Conservation (phyloP, 345 rosid species). For the Salix udensis region DNA sequence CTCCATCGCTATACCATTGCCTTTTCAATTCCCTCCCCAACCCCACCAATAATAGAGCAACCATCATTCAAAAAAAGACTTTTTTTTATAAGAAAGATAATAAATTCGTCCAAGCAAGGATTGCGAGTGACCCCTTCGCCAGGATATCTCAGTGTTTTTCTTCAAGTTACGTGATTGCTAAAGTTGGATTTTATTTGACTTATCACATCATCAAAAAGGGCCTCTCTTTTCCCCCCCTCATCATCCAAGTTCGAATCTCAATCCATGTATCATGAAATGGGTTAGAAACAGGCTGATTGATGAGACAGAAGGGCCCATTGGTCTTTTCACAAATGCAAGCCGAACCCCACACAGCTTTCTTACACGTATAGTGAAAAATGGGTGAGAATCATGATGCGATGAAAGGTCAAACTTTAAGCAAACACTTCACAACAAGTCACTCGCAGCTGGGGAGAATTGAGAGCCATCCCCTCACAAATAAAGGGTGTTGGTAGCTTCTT, state of each 20-base stretch:
- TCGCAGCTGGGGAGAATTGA: slow-evolving; percentile 39
- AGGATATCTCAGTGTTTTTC: slow-evolving; percentile 11
- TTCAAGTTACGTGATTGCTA: slow-evolving; percentile 13
- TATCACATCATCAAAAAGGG: slow-evolving; percentile 23
- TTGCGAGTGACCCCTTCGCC: slow-evolving; percentile 15
- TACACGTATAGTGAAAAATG: slow-evolving; percentile 9
- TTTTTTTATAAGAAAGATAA: too few relatives aligned
- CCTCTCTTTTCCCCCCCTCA: not conserved
- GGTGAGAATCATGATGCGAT: slow-evolving; percentile 38
- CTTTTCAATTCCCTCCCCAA: slow-evolving; percentile 21
- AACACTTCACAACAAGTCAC: slow-evolving; percentile 42
- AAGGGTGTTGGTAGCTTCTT: slow-evolving; percentile 63
- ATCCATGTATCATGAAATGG: slow-evolving; percentile 20
- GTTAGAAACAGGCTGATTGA: slow-evolving; percentile 33
- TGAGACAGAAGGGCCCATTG: slow-evolving; percentile 49
- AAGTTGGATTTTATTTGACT: slow-evolving; percentile 17
- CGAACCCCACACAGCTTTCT: slow-evolving; percentile 48
- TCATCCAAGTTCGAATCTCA: slow-evolving; percentile 14
- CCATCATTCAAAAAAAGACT: slow-evolving; percentile 21
- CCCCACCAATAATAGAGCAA: slow-evolving; percentile 39
- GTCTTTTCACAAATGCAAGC: slow-evolving; percentile 67
- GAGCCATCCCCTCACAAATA: slow-evolving; percentile 18
- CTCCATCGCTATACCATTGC: slow-evolving; percentile 20
- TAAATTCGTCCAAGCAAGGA: slow-evolving; percentile 15
- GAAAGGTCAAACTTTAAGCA: slow-evolving; percentile 68